Evolutionary conservation across 2,329 filamentous ascomycete species (phyloP), one percentile per base, ranked within the genome.

Genomic region (Zymoseptoria ardabiliae): DNA sequence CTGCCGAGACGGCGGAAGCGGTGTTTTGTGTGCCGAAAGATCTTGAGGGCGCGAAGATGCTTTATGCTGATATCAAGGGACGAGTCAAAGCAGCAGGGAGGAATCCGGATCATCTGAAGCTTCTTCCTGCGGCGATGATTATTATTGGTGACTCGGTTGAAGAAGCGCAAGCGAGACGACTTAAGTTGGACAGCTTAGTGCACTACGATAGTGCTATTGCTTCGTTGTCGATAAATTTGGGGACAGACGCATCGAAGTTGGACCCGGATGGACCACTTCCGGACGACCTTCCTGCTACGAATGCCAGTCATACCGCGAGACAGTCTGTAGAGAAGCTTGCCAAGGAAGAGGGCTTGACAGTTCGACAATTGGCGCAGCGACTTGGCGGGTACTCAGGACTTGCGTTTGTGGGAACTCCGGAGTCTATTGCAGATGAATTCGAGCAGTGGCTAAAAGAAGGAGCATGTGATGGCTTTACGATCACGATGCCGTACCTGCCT

Each of bases 41-140:
- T 55, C 54, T 68, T n/a, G 50, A 64, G 13, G 55, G 57, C 20
- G 65, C 63, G 2, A 66, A 66, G 56, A 56, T 63, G 20, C 55
- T 69, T 4, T 69, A 68, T 28, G 57, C 58, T 17, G 66, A 69
- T 49, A 66, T 69, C 58, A 69, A 69, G 51, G 35, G 50, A 4
- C 56, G 67, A 25, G 61, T 61, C 5, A 59, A 59, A 23, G 59
- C 56, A 13, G 66, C 63, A 8, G 67, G 67, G 20, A 62, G 67
- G 3, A 54, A 64, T 23, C 53, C 59, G 13, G 58, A 66, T 22
- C 64, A 68, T 52, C 49, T 68, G 45, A 68, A 66, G 41, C 68
- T 69, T 30, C 53, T 69, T n/a, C 67, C 65, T 13, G 67, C 67
- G 4, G 63, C 63, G 1, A 66, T 69, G 66, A 68, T 69, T 4